Conservation (phyloP, 2,329 filamentous ascomycete species). For the Fusarium brevicatenulatum region DNA sequence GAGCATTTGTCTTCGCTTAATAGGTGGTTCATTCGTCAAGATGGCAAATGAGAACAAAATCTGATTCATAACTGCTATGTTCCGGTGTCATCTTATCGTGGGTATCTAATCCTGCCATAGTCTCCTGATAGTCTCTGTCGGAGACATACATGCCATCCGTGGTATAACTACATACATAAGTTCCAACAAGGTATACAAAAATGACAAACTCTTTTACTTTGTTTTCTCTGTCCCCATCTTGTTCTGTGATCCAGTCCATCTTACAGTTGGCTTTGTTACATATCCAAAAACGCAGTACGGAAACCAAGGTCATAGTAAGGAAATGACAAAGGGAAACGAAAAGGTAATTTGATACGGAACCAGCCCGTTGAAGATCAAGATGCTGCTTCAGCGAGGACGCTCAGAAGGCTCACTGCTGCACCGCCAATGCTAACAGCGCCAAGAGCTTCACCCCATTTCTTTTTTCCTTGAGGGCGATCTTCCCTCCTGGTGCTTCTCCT, state of each 20-base stretch:
- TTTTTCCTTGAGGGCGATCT: conserved; percentile 54
- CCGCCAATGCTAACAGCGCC: conserved; percentile 69
- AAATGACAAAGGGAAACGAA: conserved; percentile 7
- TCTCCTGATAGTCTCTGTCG: background rate
- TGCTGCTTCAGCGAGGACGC: conserved; percentile 68
- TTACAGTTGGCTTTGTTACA: conserved; percentile 7
- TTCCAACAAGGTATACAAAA: conserved; percentile 23
- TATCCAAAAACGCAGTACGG: background rate
- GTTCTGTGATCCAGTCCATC: conserved; percentile 31
- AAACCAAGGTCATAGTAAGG: background rate
- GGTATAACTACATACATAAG: conserved; percentile 26
- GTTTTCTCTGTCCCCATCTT: conserved; percentile 8
- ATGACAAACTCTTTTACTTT: background rate
- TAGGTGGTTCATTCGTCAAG: background rate
- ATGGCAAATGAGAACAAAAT: background rate
- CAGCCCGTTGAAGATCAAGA: conserved; percentile 30
- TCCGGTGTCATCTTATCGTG: conserved; percentile 13
- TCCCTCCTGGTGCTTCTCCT: conserved; percentile 52
- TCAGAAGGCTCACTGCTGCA: conserved; percentile 67
- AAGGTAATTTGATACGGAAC: conserved; percentile 4
- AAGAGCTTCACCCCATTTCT: conserved; percentile 63
- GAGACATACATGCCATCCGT: background rate
- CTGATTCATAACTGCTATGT: background rate
- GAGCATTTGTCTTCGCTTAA: background rate
- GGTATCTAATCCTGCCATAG: conserved; percentile 31